phyloP scores from a whole-genome alignment of 805 yeast species.

The Naumovozyma castellii region DNA sequence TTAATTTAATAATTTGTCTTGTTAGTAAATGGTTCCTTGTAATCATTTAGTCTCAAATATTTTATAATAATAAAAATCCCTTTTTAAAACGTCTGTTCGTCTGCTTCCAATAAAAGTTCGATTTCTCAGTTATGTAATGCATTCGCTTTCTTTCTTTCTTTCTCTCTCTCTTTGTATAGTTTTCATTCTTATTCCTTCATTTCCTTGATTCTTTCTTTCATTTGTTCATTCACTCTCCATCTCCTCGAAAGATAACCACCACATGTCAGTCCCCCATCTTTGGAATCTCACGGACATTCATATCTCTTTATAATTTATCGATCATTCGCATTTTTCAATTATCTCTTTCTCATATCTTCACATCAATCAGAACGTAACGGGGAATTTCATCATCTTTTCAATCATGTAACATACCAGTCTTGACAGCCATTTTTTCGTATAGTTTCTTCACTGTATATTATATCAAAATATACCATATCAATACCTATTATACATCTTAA shows the following conservation, averaged over 20 bases:
- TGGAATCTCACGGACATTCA: too few species aligned
- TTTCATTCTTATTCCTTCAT: too few species aligned
- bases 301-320: too few species aligned
- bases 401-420: conserved; percentile 39
- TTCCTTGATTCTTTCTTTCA: too few species aligned
- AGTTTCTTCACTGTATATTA: conserved; percentile 6
- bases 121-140: too few species aligned
- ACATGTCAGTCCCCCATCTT: too few species aligned
- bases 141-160: too few species aligned
- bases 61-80: neutral
- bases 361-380: neutral
- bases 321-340: neutral
- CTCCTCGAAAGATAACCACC: too few species aligned
- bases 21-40: conserved; percentile 27
- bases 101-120: neutral
- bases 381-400: neutral
- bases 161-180: too few species aligned
- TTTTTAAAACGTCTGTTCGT: neutral
- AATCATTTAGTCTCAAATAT: neutral
- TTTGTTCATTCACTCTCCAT: too few species aligned
- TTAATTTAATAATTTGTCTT: conserved; percentile 1
- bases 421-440: conserved; percentile 37
- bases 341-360: neutral
- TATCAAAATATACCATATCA: too few species aligned
- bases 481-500: too few species aligned